Evolutionary conservation across 2,329 filamentous ascomycete genomes (phyloP).

Genomic region (Curvularia verruculosa): DNA sequence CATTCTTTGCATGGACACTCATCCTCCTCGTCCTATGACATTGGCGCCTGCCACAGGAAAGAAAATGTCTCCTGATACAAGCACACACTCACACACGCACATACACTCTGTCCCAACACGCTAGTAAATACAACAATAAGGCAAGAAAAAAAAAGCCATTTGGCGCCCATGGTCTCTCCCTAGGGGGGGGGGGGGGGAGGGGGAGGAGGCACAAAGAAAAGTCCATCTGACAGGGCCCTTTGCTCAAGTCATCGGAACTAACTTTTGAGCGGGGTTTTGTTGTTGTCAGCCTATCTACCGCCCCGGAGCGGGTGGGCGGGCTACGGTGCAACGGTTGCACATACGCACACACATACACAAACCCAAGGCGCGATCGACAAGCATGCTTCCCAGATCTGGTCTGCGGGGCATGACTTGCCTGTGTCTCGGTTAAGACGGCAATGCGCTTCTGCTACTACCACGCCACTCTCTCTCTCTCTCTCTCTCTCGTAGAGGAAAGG

Average conservation of each 20-base stretch:
- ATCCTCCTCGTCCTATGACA: no score
- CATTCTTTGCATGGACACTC: not conserved
- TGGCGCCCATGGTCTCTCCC: slow-evolving; percentile 7
- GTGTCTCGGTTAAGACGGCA: slow-evolving; percentile 20
- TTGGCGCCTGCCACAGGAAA: slow-evolving; percentile 13
- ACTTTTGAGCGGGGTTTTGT: no score
- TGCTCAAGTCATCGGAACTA: slow-evolving; percentile 23
- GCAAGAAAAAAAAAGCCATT: no score
- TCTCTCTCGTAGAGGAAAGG: not conserved
- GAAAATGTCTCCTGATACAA: slow-evolving; percentile 16
- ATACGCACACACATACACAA: no score
- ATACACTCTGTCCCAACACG: slow-evolving; percentile 5
- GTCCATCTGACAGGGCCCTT: not conserved
- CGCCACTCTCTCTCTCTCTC: no score
- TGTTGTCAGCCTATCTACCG: no score
- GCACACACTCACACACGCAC: not conserved
- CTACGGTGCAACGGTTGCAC: slow-evolving; percentile 34
- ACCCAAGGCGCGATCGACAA: slow-evolving; percentile 1
- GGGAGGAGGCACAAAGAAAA: not conserved
- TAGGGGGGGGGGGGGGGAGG: no score
- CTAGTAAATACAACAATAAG: slow-evolving; percentile 14
- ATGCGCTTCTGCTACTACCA: slow-evolving; percentile 3
- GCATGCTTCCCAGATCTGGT: slow-evolving; percentile 17
- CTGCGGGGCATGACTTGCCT: slow-evolving; percentile 11
- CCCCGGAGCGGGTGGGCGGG: no score